Evolutionary conservation across 202 grass and related monocot species (phyloP).

Genomic region (Brachypodium distachyon): DNA sequence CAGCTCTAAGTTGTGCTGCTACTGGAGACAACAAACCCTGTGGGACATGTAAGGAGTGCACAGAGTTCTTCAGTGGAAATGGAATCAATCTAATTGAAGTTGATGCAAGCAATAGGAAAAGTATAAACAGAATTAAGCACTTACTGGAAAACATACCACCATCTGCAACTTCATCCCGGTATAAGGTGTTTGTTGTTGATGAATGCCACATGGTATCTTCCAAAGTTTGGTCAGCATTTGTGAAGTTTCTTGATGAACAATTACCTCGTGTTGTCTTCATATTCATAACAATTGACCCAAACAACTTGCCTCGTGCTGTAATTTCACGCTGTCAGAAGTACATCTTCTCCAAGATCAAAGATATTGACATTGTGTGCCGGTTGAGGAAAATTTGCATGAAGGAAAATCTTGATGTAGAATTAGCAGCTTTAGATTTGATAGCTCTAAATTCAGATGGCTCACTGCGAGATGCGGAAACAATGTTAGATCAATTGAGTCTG

Average conservation of each 20-base stretch:
- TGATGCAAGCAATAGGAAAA: slow-evolving; percentile 65
- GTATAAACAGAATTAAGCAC: slow-evolving; percentile 46
- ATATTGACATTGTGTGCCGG: slow-evolving; percentile 55
- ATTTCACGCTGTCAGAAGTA: slow-evolving; percentile 80
- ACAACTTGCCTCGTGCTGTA: slow-evolving; percentile 56
- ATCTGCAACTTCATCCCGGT: slow-evolving; percentile 30
- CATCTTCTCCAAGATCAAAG: slow-evolving; percentile 72
- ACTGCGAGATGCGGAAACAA: slow-evolving; percentile 81
- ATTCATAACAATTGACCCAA: slow-evolving; percentile 69
- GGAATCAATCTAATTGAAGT: slow-evolving; percentile 51
- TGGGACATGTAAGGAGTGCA: slow-evolving; percentile 62
- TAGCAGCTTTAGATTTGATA: slow-evolving; percentile 79
- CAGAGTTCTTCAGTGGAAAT: slow-evolving; percentile 31
- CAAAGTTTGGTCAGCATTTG: slow-evolving; percentile 69
- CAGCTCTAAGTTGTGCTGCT: slow-evolving; percentile 55
- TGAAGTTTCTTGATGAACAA: slow-evolving; percentile 80
- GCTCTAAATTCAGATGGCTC: slow-evolving; percentile 85
- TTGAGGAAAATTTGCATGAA: slow-evolving; percentile 61
- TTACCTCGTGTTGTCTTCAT: slow-evolving; percentile 61
- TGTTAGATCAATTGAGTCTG: slow-evolving; percentile 78
- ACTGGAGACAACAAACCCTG: slow-evolving; percentile 67
- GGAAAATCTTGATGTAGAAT: slow-evolving; percentile 78
- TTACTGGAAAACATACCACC: slow-evolving; percentile 41
- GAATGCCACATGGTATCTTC: slow-evolving; percentile 78
- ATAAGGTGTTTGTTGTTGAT: slow-evolving; percentile 66